Conservation (phyloP, 1,139 yeast species). For the Geotrichum europaeum region DNA sequence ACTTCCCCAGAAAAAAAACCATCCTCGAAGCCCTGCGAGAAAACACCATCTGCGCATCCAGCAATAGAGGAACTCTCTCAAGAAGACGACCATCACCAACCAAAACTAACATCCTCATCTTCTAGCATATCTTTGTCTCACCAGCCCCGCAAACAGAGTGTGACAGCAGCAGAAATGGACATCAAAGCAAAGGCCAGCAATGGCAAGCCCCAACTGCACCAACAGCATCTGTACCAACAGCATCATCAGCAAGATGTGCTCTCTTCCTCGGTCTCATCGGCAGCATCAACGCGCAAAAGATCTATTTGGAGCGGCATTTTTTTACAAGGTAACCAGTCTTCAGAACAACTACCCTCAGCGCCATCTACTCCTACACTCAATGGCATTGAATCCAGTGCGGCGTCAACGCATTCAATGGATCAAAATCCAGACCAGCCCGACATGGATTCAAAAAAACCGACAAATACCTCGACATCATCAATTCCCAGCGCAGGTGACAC, state of each 20-base stretch:
- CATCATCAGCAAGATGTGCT: neutral
- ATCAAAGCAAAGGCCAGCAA: neutral
- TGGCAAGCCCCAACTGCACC: neutral
- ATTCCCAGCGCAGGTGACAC: neutral
- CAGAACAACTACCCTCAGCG: neutral
- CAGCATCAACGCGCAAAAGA: neutral
- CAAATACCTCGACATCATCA: neutral
- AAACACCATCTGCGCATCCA: neutral
- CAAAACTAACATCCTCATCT: neutral
- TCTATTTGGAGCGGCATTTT: neutral
- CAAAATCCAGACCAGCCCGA: neutral
- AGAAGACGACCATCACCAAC: neutral
- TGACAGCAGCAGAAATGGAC: neutral
- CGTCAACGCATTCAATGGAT: neutral
- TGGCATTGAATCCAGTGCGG: neutral
- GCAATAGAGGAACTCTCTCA: neutral
- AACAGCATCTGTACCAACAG: neutral
- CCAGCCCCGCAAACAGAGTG: neutral
- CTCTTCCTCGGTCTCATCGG: neutral
- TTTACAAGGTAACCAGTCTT: neutral
- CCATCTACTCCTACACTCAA: neutral
- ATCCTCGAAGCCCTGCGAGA: neutral
- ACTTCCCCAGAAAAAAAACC: neutral
- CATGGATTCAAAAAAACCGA: neutral
- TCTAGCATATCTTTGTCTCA: slow-evolving; percentile 1